Base-by-base conservation (phyloP, 2,329 filamentous ascomycete genomes). In the Rhynchosporium graminicola region DNA sequence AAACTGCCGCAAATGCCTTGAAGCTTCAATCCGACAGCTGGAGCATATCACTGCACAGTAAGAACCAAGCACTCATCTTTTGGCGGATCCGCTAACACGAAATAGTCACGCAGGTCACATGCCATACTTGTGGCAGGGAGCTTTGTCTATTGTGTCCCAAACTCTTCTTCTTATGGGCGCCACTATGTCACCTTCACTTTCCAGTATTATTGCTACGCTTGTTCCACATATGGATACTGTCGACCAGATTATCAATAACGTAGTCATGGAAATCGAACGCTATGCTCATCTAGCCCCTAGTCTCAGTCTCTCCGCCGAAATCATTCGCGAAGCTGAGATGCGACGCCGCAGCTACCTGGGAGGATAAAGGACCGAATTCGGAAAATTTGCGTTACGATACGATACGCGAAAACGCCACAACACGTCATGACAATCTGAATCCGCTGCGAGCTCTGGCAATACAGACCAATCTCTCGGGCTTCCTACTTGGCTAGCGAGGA, bases 111-210 rank as follows among this genome's bases (percentile, higher is more conserved):
- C 88, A 64, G 90, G 91, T 57, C 90, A 94, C 73, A 87, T 95
- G 78, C 90, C 90, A 12, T 95, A 94, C 76, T 82, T 94, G 26
- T 95, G 90, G 87, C 91, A 94, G 78, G 90, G 90, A 20, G 89
- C 90, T 8, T 81, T 95, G 43, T 92, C 89, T 28, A 91, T 95
- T 72, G 89, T 93, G 28, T 92, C 89, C 5, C 91, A 95, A 75
- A 89, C 89, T 1, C 80, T 95, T 15, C 80, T 95, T 48, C 85
- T 95, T 40, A 94, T 95, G 90, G 91, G 90, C 6, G 89, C 90
- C 15, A 92, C 88, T 15, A 90, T 94, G 86, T 92, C 87, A 8
- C 86, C 87, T 1, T 87, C 87, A 4, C 82, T 94, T 3, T 86
- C 68, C 29, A 82, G 80, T 56, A 86, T 93, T 46, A 79, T 94